Evolutionary conservation across 257 asterid genomes (phyloP).

Genomic region (Cinchona pubescens): DNA sequence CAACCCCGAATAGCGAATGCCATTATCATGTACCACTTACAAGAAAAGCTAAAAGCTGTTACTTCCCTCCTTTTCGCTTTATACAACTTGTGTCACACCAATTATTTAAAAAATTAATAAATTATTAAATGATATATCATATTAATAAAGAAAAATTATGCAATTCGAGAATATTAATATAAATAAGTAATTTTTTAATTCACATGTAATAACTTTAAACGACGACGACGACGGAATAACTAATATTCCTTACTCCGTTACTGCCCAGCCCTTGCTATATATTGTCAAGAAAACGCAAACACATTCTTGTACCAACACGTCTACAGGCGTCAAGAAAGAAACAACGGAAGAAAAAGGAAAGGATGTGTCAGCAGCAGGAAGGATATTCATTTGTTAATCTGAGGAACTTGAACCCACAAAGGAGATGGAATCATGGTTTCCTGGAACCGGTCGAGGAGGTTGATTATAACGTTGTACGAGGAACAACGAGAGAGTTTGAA

Average conservation of each 20-base stretch:
- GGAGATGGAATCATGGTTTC: constrained; percentile 10
- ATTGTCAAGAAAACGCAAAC: not conserved
- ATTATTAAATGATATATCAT: no score
- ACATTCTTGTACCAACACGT: not conserved
- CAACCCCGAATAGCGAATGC: not conserved
- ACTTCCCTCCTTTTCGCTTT: no score
- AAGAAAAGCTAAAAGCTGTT: no score
- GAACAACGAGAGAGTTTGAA: not conserved
- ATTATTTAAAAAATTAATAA: no score
- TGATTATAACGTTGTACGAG: not conserved
- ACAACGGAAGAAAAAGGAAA: not conserved
- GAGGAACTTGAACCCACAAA: not conserved
- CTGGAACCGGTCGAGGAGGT: not conserved
- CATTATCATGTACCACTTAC: no score
- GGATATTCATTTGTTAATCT: not conserved
- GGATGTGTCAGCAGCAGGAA: constrained; percentile 11
- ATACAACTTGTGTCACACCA: no score
- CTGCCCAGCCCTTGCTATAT: not conserved
- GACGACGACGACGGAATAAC: no score
- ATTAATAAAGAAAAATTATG: no score
- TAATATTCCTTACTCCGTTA: not conserved
- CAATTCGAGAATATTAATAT: no score
- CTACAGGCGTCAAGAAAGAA: no score
- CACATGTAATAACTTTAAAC: no score
- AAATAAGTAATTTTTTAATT: no score